Evolutionary conservation across 2,329 filamentous ascomycete species (phyloP), one percentile per base, ranked within the genome.

Genomic region (Talaromyces sp.): DNA sequence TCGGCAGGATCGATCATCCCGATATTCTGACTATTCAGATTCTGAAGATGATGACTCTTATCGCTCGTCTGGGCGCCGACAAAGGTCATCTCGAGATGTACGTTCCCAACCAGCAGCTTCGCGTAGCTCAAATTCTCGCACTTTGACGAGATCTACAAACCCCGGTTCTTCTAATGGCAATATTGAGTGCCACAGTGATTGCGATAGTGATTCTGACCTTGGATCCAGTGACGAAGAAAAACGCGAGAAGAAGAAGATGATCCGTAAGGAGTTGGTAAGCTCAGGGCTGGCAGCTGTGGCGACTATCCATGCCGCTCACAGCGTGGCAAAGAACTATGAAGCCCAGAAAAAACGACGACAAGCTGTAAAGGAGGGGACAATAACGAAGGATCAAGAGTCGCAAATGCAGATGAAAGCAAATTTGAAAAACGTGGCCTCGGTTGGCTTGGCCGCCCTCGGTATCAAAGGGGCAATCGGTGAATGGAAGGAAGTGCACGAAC

Each of bases 271-370:
- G 78, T 73, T 88, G 68, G 70, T 88, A 64, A 88, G 85, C 65
- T 83, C 85, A 58, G 85, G 86, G 64, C 76, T 89, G 61, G 86
- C 87, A 58, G 86, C 85, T 60, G 82, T 89, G 61, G 87, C 87
- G 41, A 88, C 86, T 29, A 87, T 89, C 63, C 86, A 89, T 74
- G 86, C 86, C 26, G 86, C 84, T 14, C 85, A 89, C 70, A 82
- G 80, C 63, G 79, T 89, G 58, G 86, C 87, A 73, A 79, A 81
- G 64, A 84, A 82, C 67, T 81, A 88, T 76, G 83, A 86, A 65
- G 85, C 85, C 62, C 82, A 85, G 60, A 82, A 88, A 64, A 59
- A 81, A 85, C 65, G 79, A 86, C 54, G 79, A 80, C 68, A 80
- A 82, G 66, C 76, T 84, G 57, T 89, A n/a, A 75, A 79, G 31